These are phyloP conservation scores for Phytophthora parvispora DNA, from an alignment of 352 stramenopile genomes.

Conservation along the genomic window DNA sequence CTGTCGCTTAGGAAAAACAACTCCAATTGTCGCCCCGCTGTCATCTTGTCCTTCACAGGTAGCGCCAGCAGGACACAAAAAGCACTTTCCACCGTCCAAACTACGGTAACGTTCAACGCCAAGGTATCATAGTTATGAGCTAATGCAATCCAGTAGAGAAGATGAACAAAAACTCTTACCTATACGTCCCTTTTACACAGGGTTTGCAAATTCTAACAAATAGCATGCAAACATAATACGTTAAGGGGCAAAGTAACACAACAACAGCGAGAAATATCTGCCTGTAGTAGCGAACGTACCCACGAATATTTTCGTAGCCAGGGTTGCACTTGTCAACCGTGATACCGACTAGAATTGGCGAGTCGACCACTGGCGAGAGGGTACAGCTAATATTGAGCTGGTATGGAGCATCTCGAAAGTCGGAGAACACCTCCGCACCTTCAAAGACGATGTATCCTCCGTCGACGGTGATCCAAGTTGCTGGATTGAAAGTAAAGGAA, in stretches of 20 bases:
- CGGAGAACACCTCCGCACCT: slow-evolving; percentile 45
- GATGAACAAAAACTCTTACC: slow-evolving; percentile 41
- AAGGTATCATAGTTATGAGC: too few species aligned
- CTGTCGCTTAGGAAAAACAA: slow-evolving; percentile 46
- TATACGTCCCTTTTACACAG: slow-evolving; percentile 77
- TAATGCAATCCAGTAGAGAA: too few species aligned
- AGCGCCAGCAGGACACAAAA: slow-evolving; percentile 65
- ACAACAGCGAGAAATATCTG: too few species aligned
- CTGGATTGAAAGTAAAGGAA: slow-evolving; percentile 58
- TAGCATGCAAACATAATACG: too few species aligned
- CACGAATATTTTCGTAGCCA: slow-evolving; percentile 70
- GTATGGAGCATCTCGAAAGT: slow-evolving; percentile 44
- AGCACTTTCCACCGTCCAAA: slow-evolving; percentile 71
- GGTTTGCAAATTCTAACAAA: slow-evolving; percentile 49
- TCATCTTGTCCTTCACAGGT: slow-evolving; percentile 53
- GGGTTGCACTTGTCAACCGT: slow-evolving; percentile 61
- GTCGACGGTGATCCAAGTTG: slow-evolving; percentile 27
- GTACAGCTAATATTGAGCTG: slow-evolving; percentile 54
- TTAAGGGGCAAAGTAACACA: too few species aligned
- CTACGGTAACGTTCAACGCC: too few species aligned
- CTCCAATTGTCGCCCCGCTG: slow-evolving; percentile 42
- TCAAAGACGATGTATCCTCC: slow-evolving; percentile 66
- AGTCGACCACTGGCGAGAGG: slow-evolving; percentile 25
- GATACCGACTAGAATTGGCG: slow-evolving; percentile 41
- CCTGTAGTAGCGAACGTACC: slow-evolving; percentile 36